Percentiles rank a stretch among this genome's conserved stretches.
Evolutionary conservation across 2,329 filamentous ascomycete genomes (phyloP).

Genomic region (Arthroderma uncinatum): DNA sequence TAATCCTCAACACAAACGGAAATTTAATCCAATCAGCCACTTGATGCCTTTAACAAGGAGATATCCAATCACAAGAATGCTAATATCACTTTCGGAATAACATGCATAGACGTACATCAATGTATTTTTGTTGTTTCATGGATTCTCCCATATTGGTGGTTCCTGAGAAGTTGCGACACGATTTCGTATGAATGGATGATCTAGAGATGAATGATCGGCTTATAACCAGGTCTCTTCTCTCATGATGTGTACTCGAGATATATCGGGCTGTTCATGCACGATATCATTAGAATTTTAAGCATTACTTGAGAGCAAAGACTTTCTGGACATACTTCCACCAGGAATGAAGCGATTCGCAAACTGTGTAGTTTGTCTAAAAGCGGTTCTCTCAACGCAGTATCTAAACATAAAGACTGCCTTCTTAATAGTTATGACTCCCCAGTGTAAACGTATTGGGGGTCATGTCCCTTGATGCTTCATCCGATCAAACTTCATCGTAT

Average conservation of each 20-base stretch:
- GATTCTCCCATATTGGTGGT: slow-evolving; percentile 27
- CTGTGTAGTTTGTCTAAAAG: too few species aligned
- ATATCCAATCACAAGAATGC: not conserved
- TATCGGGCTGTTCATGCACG: not conserved
- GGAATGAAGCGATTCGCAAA: not conserved
- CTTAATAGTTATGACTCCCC: too few species aligned
- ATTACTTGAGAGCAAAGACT: not conserved
- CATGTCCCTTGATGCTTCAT: not conserved
- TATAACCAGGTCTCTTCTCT: not conserved
- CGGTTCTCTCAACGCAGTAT: not conserved
- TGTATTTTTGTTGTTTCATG: slow-evolving; percentile 32
- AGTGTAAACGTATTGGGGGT: not conserved
- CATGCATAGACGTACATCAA: slow-evolving; percentile 32
- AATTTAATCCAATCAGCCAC: not conserved
- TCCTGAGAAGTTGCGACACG: not conserved
- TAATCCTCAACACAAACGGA: slow-evolving; percentile 21
- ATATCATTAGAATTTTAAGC: not conserved
- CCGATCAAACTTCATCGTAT: not conserved
- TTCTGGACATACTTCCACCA: not conserved
- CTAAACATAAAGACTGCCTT: not conserved
- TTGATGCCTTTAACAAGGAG: not conserved
- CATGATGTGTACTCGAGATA: not conserved
- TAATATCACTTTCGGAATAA: not conserved
- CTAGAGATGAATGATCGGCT: not conserved
- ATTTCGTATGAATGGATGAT: not conserved